phyloP scores from a whole-genome alignment of 208 protist species.

The Trypanosoma mega region DNA sequence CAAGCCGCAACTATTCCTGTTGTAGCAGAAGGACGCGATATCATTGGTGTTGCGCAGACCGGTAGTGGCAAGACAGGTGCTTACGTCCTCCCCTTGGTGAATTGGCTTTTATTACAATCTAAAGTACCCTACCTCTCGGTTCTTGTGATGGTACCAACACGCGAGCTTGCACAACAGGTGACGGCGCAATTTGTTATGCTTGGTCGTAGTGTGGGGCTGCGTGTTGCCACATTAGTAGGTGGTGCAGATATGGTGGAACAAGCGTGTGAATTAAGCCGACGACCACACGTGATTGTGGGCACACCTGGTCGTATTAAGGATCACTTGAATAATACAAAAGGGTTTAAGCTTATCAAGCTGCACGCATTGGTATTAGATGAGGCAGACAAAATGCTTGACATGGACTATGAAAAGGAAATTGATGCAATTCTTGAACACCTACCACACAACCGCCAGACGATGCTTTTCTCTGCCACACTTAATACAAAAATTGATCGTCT shows the following conservation, averaged over 20 bases:
- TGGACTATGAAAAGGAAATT: conserved; percentile 99
- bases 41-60: conserved; percentile 99
- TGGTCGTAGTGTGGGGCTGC: conserved; percentile 87
- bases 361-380: conserved; percentile 98
- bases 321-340: conserved; percentile 98
- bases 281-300: conserved; percentile 97
- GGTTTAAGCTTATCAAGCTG: conserved; percentile 95
- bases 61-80: conserved; percentile 99
- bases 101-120: conserved; percentile 92
- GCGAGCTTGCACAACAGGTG: conserved; percentile 99
- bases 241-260: conserved; percentile 95
- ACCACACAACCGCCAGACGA: conserved; percentile 90
- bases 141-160: conserved; percentile 96
- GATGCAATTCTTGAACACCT: conserved; percentile 94
- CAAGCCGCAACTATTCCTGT: conserved; percentile 94
- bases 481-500: conserved; percentile 98
- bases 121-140: conserved; percentile 91
- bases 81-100: conserved; percentile 98
- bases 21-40: conserved; percentile 84
- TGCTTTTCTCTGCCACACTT: conserved; percentile 98
- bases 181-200: conserved; percentile 92
- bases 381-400: conserved; percentile 98
- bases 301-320: conserved; percentile 98
- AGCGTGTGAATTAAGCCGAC: conserved; percentile 92
- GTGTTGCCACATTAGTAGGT: conserved; percentile 91